Evolutionary conservation across 441 rosid species (phyloP), one percentile per base, ranked within the genome.

Genomic region (Pelargonium citronellum): DNA sequence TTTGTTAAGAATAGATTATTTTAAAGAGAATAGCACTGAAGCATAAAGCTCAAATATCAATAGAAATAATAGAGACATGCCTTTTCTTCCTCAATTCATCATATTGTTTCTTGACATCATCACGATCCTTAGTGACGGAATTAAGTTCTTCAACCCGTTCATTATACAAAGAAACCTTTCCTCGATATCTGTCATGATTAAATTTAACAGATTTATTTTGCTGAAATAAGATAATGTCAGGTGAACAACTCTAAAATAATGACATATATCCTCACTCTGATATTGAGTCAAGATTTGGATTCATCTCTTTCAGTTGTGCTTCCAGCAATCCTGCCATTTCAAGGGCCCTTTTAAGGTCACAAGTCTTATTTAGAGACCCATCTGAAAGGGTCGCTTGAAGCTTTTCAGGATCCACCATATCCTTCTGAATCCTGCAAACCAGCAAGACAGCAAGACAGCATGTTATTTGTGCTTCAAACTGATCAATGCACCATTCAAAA

Each of bases 261-360:
- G 4, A 58, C n/a, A 68, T 60, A 77, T 47, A 71, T 37, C 66
- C 87, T 74, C 88, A 95, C 99, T 92, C 97, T 41, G 99, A 76
- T 6, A 95, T 90, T 69, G 97, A 95, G 81, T 95, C 97, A 58
- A 95, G 96, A 81, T 95, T 95, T 66, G 99, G 99, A 76, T 86
- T 90, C 90, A 95, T 76, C 80, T 95, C 96, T 81, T 89, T 95
- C 73, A 95, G 77, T 68, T 95, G 97, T 70, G 95, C 92, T 78
- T 95, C 97, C 73, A 95, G 75, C 80, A 92, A 72, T 39, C 87
- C 79, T 64, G 84, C 86, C 86, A 77, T 89, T 85, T 91, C 97
- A 64, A 91, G 90, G 70, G 88, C 90, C 82, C 79, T 84, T 82
- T 82, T 83, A 62, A 95, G 84, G 71, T 83, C 89, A 80, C 89